Evolutionary conservation across 331 rosid genomes (phyloP), one percentile per base, ranked within the genome.

Genomic region (Dryas integrifolia): DNA sequence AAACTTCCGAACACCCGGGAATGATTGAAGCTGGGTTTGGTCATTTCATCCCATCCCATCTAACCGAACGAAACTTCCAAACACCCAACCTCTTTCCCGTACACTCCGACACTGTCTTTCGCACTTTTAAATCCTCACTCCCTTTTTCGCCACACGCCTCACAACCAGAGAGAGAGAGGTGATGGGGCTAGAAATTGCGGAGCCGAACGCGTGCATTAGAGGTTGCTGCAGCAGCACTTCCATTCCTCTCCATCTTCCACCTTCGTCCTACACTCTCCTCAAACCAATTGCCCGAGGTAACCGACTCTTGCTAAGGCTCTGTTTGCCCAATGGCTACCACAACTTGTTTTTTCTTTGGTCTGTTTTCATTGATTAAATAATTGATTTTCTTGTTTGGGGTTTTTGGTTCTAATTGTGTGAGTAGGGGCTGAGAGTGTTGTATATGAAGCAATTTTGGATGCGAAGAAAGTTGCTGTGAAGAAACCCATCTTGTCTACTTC

Each of bases 381-480:
- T 30, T 30, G n/a, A 15, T 13, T 16, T 44, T 26, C 1, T 26
- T 38, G 45, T 0, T 59, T 49, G 24, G 24, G 48, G 53, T 7
- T 56, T 45, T 3, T 58, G 59, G 52, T 18, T 57, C 48, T 67
- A 38, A 16, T 3, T 55, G 18, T 58, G 69, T 59, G 49, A 49
- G 7, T 58, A 92, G 98, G 98, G 55, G 96, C 89, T n/a, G 97
- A 89, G 81, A 91, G 98, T 84, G 81, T 84, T 76, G 98, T 93
- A 14, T 90, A 86, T 70, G 92, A 87, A 84, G 98, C 92, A 58
- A 83, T 79, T 39, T 78, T 93, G 86, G 80, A 86, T 76, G 98
- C 87, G 3, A 69, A 70, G 69, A 87, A 76, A 76, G 96, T 91
- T 69, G 98, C 98, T 41, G 89, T 91, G 46, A 91, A 91, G 88